These are phyloP conservation scores for Pyrenophora graminea DNA, from an alignment of 2,329 filamentous ascomycete species.

Conservation along the genomic window DNA sequence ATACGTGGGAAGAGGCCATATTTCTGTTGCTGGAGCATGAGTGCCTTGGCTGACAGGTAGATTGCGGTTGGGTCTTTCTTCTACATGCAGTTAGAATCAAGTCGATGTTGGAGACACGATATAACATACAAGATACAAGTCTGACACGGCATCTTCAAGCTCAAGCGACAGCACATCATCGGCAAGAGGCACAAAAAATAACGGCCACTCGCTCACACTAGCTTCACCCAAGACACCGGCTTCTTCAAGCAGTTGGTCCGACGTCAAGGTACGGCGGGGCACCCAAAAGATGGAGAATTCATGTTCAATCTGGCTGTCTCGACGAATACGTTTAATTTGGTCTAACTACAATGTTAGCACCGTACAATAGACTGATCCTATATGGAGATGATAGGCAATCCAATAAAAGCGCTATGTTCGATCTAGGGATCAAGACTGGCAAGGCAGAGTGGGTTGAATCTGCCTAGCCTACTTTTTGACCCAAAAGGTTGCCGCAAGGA, in stretches of 20 bases:
- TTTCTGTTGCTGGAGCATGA: conserved; percentile 91
- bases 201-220: conserved; percentile 81
- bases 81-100: conserved; percentile 44
- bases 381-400: conserved; percentile 32
- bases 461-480: conserved; percentile 64
- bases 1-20: conserved; percentile 94
- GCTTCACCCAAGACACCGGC: conserved; percentile 91
- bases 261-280: conserved; percentile 86
- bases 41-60: conserved; percentile 83
- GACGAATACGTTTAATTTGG: conserved; percentile 87
- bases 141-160: conserved; percentile 81
- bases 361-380: conserved; percentile 32
- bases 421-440: conserved; percentile 62
- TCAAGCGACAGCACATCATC: conserved; percentile 90
- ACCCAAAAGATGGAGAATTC: conserved; percentile 98
- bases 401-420: conserved; percentile 35
- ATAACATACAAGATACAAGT: conserved; percentile 73
- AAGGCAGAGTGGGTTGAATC: conserved; percentile 59
- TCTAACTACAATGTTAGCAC: conserved; percentile 65
- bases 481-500: conserved; percentile 44
- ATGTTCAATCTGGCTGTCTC: conserved; percentile 86
- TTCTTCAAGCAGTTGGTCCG: conserved; percentile 89
- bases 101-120: neutral
- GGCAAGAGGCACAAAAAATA: conserved; percentile 91
- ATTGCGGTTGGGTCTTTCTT: conserved; percentile 89